A percentile compares a stretch with the other conserved stretches of the same genome.
phyloP scores from a whole-genome alignment of 139 green algal genomes.

The Trebouxia sp. region DNA sequence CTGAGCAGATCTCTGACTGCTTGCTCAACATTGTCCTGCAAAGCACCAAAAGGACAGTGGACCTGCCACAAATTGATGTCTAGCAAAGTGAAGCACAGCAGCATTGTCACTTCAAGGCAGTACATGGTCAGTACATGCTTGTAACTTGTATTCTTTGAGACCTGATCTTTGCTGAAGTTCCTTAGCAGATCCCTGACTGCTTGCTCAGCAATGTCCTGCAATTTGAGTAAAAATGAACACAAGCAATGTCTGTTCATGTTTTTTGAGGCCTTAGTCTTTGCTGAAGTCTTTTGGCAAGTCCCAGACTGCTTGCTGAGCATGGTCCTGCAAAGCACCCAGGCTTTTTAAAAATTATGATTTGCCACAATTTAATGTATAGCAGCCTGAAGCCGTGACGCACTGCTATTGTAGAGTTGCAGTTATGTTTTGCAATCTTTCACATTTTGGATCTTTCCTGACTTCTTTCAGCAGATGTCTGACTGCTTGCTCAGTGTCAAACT shows the following conservation, averaged over 20 bases:
- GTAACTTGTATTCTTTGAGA: slow-evolving; percentile 70
- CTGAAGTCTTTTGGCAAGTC: slow-evolving; percentile 84
- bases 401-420: background rate
- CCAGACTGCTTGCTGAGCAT: slow-evolving; percentile 83
- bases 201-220: slow-evolving; percentile 75
- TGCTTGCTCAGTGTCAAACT: slow-evolving; percentile 77
- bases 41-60: background rate
- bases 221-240: too few relatives aligned
- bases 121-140: too few relatives aligned
- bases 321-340: slow-evolving; percentile 53
- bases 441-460: slow-evolving; percentile 71
- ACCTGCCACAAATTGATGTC: background rate
- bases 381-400: background rate
- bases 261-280: slow-evolving; percentile 61
- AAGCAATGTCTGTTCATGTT: too few relatives aligned
- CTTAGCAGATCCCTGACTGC: slow-evolving; percentile 84
- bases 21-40: slow-evolving; percentile 75
- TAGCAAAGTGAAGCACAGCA: background rate
- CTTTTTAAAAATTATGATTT: too few relatives aligned
- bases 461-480: slow-evolving; percentile 84
- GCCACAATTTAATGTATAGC: too few relatives aligned
- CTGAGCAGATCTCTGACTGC: slow-evolving; percentile 84
- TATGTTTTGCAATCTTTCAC: slow-evolving; percentile 70
- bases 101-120: background rate
- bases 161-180: slow-evolving; percentile 71